Base-by-base conservation (phyloP, 2,329 filamentous ascomycete genomes). In the Nemania sp. region DNA sequence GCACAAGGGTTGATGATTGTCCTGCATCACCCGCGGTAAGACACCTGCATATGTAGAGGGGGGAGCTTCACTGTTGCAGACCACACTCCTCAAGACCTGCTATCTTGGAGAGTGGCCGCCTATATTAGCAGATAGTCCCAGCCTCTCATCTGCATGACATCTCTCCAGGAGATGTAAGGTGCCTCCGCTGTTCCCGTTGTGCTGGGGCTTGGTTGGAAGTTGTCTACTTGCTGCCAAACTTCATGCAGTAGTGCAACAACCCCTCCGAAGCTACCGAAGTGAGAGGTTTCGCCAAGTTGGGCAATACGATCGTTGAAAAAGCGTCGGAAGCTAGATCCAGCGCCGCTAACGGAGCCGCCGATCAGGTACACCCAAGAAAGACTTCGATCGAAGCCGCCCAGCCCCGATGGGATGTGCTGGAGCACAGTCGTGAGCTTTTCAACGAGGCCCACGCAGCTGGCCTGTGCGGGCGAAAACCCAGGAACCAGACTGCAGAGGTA, bases 401-500 rank as follows among this genome's bases (percentile, higher is more conserved):
- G 81, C 0, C 93, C 93, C 1, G 86, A 81, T 19, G 94, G 94
- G 61, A 99, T 92, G 71, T 83, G 88, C 51, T 89, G 83, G 59
- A 97, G 86, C 30, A 88, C 83, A 52, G 84, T 81, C 22, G 88
- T 85, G 57, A 97, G 83, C 66, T 90, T 89, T 56, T 88, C 82
- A 36, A 97, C 84, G 20, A 97, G 80, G 61, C 86, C 86, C 65
- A 88, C 78, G 66, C 86, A 92, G 69, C 86, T 90, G 7, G 79
- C 77, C 65, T 94, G 87, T 52, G 79, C 80, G 42, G 89, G 88
- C 64, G 87, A 86, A 74, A 93, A 94, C 52, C 91, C 91, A 0
- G 93, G 93, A 0, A 97, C 90, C 30, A 99, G 80, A 68, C 90
- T 92, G 84, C 91, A 96, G n/a, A 97, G 86, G 74, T 97, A 97